These are phyloP conservation scores for Lepiota brunneoincarnata DNA, from an alignment of 768 basidiomycete genomes.

Conservation along the genomic window DNA sequence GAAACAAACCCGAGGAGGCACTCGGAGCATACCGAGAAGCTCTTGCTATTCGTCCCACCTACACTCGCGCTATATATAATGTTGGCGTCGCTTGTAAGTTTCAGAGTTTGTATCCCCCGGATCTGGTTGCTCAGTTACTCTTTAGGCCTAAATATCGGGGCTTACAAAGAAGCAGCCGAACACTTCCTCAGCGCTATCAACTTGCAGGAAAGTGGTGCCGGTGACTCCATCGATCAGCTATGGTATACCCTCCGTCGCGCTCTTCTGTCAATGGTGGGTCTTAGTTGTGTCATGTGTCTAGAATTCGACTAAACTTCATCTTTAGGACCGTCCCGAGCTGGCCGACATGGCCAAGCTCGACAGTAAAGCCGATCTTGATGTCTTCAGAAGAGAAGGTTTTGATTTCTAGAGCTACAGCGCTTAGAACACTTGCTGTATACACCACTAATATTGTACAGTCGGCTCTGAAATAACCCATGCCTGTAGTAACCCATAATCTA, in stretches of 20 bases:
- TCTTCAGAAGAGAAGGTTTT: slow-evolving; percentile 83
- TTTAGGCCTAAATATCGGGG: slow-evolving; percentile 91
- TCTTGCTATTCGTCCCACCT: slow-evolving; percentile 86
- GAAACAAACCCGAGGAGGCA: slow-evolving; percentile 91
- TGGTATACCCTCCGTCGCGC: slow-evolving; percentile 89
- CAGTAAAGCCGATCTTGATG: slow-evolving; percentile 58
- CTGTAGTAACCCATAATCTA: no score
- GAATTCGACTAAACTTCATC: slow-evolving; percentile 3
- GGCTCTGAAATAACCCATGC: no score
- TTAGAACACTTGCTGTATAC: not conserved
- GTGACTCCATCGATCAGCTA: slow-evolving; percentile 77
- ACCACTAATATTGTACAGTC: not conserved
- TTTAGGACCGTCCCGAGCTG: slow-evolving; percentile 76
- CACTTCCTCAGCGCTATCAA: slow-evolving; percentile 87
- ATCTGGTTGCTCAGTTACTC: slow-evolving; percentile 7
- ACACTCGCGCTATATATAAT: slow-evolving; percentile 96
- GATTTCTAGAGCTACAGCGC: slow-evolving; percentile 61
- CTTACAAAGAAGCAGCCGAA: slow-evolving; percentile 92
- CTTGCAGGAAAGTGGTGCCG: slow-evolving; percentile 69
- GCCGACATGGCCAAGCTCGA: slow-evolving; percentile 70
- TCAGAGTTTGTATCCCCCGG: not conserved
- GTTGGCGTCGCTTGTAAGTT: slow-evolving; percentile 94
- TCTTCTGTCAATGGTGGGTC: slow-evolving; percentile 73
- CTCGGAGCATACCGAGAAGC: slow-evolving; percentile 89
- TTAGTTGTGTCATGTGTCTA: not conserved